These are phyloP conservation scores for Orbilia blumenaviensis DNA, from an alignment of 2,329 filamentous ascomycete species.

Conservation along the genomic window DNA sequence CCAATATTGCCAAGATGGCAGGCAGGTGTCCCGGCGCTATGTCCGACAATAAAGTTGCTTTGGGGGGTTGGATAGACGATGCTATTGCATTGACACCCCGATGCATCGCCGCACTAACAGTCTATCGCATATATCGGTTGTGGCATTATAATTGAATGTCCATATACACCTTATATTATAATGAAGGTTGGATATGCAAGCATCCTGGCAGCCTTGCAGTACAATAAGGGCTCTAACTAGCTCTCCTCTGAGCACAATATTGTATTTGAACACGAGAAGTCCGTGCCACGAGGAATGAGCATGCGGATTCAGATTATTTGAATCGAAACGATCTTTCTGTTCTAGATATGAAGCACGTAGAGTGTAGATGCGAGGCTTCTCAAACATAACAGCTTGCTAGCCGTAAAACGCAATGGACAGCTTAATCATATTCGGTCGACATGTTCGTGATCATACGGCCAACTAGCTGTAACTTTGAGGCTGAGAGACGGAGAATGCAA, in stretches of 20 bases:
- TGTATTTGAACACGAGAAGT: slow-evolving; percentile 8
- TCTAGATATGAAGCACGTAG: slow-evolving; percentile 23
- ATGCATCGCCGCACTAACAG: slow-evolving; percentile 4
- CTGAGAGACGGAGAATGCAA: slow-evolving; percentile 11
- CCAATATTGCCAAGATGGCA: slow-evolving; percentile 26
- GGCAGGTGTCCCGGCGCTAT: slow-evolving; percentile 17
- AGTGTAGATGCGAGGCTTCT: slow-evolving; percentile 24
- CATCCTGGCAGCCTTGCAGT: slow-evolving; percentile 14
- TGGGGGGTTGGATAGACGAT: slow-evolving; percentile 6
- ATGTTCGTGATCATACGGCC: not conserved
- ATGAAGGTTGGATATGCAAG: slow-evolving; percentile 39
- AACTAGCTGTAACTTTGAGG: slow-evolving; percentile 6
- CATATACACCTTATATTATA: slow-evolving; percentile 7
- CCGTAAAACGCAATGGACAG: not conserved
- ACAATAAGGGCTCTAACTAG: slow-evolving; percentile 11
- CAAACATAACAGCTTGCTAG: slow-evolving; percentile 1
- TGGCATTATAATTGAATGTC: not conserved
- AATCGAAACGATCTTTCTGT: slow-evolving; percentile 20
- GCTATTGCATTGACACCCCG: slow-evolving; percentile 16
- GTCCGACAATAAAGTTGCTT: slow-evolving; percentile 17
- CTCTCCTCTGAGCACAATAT: not conserved
- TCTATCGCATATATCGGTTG: not conserved
- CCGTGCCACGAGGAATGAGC: slow-evolving; percentile 24
- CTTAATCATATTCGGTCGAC: slow-evolving; percentile 3
- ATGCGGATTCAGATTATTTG: slow-evolving; percentile 27